These are phyloP conservation scores for Omphalotus olearius DNA, from an alignment of 1,284 basidiomycete species.

Conservation along the genomic window DNA sequence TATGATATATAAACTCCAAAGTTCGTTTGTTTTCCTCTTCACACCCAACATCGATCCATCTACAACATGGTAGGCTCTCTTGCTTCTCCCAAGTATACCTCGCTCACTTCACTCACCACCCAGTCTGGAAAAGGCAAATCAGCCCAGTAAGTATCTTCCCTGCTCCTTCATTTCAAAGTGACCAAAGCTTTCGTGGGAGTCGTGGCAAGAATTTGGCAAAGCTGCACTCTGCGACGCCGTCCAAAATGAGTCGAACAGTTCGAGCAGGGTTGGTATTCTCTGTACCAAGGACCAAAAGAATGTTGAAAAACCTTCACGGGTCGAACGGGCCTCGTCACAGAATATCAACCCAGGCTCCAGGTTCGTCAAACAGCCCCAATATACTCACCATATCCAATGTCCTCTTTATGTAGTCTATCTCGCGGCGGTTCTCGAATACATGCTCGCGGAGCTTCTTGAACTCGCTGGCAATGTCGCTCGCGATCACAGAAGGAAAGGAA, in stretches of 20 bases:
- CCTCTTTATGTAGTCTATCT: constrained; percentile 64
- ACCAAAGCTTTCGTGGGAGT: too few species aligned
- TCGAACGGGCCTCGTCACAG: constrained; percentile 63
- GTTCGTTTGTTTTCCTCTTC: too few species aligned
- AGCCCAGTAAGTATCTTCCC: too few species aligned
- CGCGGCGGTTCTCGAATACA: constrained; percentile 81
- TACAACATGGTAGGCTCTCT: too few species aligned
- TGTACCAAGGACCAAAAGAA: constrained; percentile 85
- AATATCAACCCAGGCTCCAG: constrained; percentile 69
- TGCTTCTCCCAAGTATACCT: too few species aligned
- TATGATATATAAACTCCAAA: neutral
- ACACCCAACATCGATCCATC: too few species aligned
- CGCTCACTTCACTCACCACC: too few species aligned
- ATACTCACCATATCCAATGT: constrained; percentile 2
- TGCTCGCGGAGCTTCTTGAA: constrained; percentile 86
- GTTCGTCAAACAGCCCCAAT: constrained; percentile 35
- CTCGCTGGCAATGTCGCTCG: constrained; percentile 80
- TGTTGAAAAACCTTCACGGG: constrained; percentile 62
- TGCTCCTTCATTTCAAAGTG: too few species aligned
- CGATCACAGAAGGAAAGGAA: constrained; percentile 77
- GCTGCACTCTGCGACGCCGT: neutral
- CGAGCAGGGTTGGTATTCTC: constrained; percentile 76
- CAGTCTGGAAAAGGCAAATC: too few species aligned
- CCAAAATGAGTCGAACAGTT: too few species aligned
- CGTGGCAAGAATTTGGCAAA: too few species aligned